Percentiles rank a stretch among this genome's conserved stretches.
These are phyloP conservation scores for Kluyveromyces sp. DNA, from an alignment of 1,139 yeast genomes.

Conservation along the genomic window DNA sequence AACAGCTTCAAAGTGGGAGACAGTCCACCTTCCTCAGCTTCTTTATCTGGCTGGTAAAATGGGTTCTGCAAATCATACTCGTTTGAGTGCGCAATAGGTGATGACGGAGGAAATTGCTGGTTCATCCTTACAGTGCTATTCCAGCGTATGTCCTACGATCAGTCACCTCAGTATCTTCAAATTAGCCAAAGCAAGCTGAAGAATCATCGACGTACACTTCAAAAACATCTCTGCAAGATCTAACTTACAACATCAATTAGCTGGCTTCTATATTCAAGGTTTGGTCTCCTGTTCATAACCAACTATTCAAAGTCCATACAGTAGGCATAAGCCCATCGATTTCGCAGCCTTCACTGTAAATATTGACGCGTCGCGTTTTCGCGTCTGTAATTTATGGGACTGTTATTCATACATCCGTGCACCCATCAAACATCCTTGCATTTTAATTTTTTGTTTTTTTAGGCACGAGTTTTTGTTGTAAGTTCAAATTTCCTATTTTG, in stretches of 20 bases:
- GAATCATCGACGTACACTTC: too few species aligned
- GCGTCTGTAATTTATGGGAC: neutral
- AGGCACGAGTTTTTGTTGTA: neutral
- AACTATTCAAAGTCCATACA: neutral
- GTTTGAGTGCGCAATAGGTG: conserved; percentile 35
- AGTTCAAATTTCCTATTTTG: neutral
- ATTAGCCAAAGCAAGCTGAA: too few species aligned
- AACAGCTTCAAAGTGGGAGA: conserved; percentile 8
- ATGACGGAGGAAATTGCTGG: conserved; percentile 57
- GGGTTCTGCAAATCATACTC: conserved; percentile 19
- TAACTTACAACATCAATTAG: neutral
- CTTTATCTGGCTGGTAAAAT: conserved; percentile 17
- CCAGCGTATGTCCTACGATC: too few species aligned
- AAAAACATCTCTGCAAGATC: neutral
- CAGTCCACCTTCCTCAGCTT: conserved; percentile 5
- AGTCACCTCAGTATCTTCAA: too few species aligned
- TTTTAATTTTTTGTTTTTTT: neutral
- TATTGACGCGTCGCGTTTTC: neutral
- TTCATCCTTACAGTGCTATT: conserved; percentile 11
- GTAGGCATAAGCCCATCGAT: neutral
- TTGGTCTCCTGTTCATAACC: neutral
- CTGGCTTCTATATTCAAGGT: neutral
- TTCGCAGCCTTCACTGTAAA: neutral
- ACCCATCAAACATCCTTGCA: neutral
- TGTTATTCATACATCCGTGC: neutral